Evolutionary conservation across 2,329 filamentous ascomycete species (phyloP).

Genomic region (Cladosporium sp.): DNA sequence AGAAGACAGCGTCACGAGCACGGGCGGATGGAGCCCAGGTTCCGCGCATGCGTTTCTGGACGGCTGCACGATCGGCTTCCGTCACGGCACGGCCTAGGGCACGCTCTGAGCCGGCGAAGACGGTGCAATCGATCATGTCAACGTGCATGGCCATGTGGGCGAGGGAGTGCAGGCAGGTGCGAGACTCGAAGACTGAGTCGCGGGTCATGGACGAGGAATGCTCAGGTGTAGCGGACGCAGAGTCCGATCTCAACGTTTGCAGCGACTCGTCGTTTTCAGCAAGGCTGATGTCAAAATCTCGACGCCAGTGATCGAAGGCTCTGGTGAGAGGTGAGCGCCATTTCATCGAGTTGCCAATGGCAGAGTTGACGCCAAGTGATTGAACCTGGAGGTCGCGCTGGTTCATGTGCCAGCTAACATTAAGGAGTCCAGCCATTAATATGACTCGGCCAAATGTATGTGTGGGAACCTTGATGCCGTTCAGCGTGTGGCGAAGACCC

Average conservation of each 20-base stretch:
- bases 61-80: slow-evolving; percentile 71
- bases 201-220: slow-evolving; percentile 41
- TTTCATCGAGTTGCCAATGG: slow-evolving; percentile 77
- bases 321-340: slow-evolving; percentile 82
- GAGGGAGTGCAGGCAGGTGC: slow-evolving; percentile 84
- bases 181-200: slow-evolving; percentile 77
- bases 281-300: slow-evolving; percentile 80
- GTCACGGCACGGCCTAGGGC: slow-evolving; percentile 83
- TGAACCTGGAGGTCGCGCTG: slow-evolving; percentile 93
- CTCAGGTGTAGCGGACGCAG: background rate
- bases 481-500: slow-evolving; percentile 82
- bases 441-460: slow-evolving; percentile 92
- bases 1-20: slow-evolving; percentile 86
- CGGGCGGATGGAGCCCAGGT: slow-evolving; percentile 84
- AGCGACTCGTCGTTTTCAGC: slow-evolving; percentile 51
- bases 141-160: slow-evolving; percentile 98
- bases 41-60: slow-evolving; percentile 79
- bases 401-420: slow-evolving; percentile 96
- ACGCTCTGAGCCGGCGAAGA: slow-evolving; percentile 82
- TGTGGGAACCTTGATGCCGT: slow-evolving; percentile 78
- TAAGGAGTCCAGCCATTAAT: slow-evolving; percentile 88
- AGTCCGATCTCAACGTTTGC: slow-evolving; percentile 13
- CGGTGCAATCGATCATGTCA: slow-evolving; percentile 95
- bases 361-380: slow-evolving; percentile 71
- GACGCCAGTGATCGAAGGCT: slow-evolving; percentile 91